Evolutionary conservation across 352 stramenopile species (phyloP).

Genomic region (Elongisporangium prolatum): DNA sequence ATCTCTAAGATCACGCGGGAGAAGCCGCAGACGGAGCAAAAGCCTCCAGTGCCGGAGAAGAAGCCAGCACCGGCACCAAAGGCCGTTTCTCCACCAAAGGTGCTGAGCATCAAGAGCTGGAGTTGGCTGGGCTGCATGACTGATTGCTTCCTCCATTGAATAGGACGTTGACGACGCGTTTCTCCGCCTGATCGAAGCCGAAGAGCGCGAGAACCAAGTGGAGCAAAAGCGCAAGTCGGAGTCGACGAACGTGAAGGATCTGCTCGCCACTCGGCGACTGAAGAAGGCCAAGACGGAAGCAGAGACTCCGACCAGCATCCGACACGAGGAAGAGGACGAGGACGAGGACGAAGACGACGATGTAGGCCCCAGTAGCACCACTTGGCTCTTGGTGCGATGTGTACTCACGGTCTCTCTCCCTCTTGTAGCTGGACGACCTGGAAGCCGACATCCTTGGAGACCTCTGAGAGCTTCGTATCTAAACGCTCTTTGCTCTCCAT

Average conservation of each 20-base stretch:
- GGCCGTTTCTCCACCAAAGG: conserved; percentile 17
- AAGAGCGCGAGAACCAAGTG: conserved; percentile 59
- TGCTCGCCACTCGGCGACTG: conserved; percentile 44
- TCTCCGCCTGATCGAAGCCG: conserved; percentile 64
- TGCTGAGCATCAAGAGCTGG: conserved; percentile 1
- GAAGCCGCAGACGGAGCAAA: conserved; percentile 2
- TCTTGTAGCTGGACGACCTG: conserved; percentile 57
- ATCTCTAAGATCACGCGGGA: conserved; percentile 25
- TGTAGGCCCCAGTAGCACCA: conserved; percentile 12
- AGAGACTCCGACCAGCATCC: conserved; percentile 1
- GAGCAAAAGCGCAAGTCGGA: conserved; percentile 54
- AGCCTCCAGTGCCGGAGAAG: conserved; percentile 8
- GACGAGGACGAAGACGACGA: conserved; percentile 34
- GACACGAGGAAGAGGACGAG: conserved; percentile 5
- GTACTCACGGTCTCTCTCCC: conserved; percentile 1
- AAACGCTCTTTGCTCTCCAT: background rate
- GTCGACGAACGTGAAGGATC: conserved; percentile 46
- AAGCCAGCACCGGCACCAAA: conserved; percentile 13
- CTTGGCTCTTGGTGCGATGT: conserved; percentile 2
- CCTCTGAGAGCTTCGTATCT: conserved; percentile 20
- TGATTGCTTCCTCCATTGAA: background rate
- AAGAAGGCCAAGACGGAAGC: conserved; percentile 17
- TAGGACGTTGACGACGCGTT: conserved; percentile 79
- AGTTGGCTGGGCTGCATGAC: background rate
- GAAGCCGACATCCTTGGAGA: conserved; percentile 71